Conservation (phyloP, 2,329 filamentous ascomycete genomes). For the Xylariales sp. region DNA sequence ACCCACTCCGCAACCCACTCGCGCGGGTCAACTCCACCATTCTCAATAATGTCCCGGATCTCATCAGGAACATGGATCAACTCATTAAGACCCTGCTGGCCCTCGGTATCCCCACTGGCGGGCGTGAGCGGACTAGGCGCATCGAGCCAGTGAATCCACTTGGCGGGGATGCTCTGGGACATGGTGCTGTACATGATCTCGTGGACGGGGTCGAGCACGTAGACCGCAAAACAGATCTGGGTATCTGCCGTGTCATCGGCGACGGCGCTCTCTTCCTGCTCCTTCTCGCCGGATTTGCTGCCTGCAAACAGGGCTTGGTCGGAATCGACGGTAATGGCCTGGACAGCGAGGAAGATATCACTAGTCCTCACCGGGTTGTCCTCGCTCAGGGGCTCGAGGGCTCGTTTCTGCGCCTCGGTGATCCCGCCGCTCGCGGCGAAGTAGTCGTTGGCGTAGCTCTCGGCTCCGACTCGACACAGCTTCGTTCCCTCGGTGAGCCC, state of each 20-base stretch:
- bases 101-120: conserved; percentile 42
- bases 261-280: conserved; percentile 49
- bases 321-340: conserved; percentile 67
- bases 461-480: conserved; percentile 81
- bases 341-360: conserved; percentile 93
- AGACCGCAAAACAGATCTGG: conserved; percentile 68
- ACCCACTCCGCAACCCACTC: conserved; percentile 99
- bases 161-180: conserved; percentile 75
- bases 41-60: conserved; percentile 78
- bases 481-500: conserved; percentile 86
- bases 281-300: conserved; percentile 46
- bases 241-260: conserved; percentile 52
- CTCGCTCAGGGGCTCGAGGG: conserved; percentile 74
- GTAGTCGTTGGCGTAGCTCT: conserved; percentile 82
- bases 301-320: conserved; percentile 66
- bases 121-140: conserved; percentile 57
- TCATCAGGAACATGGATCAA: conserved; percentile 63
- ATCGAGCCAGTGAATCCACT: conserved; percentile 91
- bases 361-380: conserved; percentile 86
- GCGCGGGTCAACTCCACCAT: conserved; percentile 75
- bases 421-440: conserved; percentile 74
- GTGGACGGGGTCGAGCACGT: conserved; percentile 84
- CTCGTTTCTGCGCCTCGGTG: conserved; percentile 72
- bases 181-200: conserved; percentile 80
- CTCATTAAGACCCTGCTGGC: conserved; percentile 32